Evolutionary conservation across 345 rosid genomes (phyloP).

Genomic region (Ceriops tagal): DNA sequence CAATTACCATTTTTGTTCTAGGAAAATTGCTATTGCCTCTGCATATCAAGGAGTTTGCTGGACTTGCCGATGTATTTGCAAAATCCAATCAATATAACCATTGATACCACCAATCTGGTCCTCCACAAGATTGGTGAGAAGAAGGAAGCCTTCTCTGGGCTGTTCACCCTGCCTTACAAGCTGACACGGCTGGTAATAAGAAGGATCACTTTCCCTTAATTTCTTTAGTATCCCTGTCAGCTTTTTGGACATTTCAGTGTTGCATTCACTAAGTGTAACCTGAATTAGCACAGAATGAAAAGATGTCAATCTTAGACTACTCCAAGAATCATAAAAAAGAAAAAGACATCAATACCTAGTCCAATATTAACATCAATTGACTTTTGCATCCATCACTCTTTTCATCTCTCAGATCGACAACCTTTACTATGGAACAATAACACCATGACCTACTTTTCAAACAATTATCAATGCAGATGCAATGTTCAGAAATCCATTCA

Average conservation of each 20-base stretch:
- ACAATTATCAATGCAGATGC: no score
- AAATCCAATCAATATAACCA: constrained; percentile 82
- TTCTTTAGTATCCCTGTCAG: constrained; percentile 57
- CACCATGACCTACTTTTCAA: no score
- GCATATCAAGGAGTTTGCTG: constrained; percentile 60
- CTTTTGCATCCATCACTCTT: no score
- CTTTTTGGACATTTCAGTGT: constrained; percentile 85
- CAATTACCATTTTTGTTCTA: not conserved
- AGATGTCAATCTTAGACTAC: not conserved
- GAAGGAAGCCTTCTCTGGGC: constrained; percentile 87
- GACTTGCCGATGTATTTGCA: constrained; percentile 82
- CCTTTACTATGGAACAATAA: no score
- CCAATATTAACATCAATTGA: no score
- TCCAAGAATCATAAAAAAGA: no score
- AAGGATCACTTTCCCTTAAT: constrained; percentile 64
- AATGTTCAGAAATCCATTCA: not conserved
- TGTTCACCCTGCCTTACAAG: constrained; percentile 98
- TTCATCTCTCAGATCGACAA: no score
- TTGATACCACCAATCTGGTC: constrained; percentile 70
- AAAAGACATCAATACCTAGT: no score
- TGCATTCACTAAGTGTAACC: constrained; percentile 58
- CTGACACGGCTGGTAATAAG: constrained; percentile 64
- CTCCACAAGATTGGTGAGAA: constrained; percentile 76
- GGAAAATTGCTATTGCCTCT: constrained; percentile 7
- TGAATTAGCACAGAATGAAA: constrained; percentile 26